Base-by-base conservation (phyloP, 2,329 filamentous ascomycete species). In the Ophiosphaerella korrae region DNA sequence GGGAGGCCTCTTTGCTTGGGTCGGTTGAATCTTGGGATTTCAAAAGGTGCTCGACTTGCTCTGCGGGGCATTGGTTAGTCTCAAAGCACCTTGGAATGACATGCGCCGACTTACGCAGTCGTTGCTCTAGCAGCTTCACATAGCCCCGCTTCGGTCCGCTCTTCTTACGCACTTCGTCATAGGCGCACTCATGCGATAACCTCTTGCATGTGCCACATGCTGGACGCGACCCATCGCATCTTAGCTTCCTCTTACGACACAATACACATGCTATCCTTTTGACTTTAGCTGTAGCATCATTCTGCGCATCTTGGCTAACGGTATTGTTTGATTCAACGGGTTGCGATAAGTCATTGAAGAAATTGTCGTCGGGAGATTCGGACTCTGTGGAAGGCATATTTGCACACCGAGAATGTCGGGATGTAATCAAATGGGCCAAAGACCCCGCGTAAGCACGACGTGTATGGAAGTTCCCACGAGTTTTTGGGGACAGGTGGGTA, bases 221-320 rank as follows among this genome's bases (percentile, higher is more conserved):
- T 18, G 92, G 92, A 57, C 89, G 87, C 45, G 83, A 78, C 33
- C 92, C 92, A 72, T 97, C 92, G 74, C 92, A 97, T 75, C 89
- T 88, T 61, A 97, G 80, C 77, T 97, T 97, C 70, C 93, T 84
- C 76, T 92, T 94, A 65, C 93, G 83, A 72, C 94, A 99, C 56
- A 97, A 87, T 69, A 96, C 90, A 73, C 94, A 99, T 33, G 94
- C 94, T 65, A 97, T 89, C 62, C 93, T 85, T 80, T 97, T 97
- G n/a, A 72, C 66, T 55, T 78, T 79, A 9, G 72, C 71, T 3
- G 72, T 52, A 34, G 67, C 67, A 61, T 82, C 81, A 54, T 74
- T 72, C 36, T 75, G 67, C 50, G 73, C 73, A 53, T 79, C 77
- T 52, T 77, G 76, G 48, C 71, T 66, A 46, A 72, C 68, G 60